These are phyloP conservation scores for Xylariaceae sp. DNA, from an alignment of 2,329 filamentous ascomycete genomes.

Conservation along the genomic window DNA sequence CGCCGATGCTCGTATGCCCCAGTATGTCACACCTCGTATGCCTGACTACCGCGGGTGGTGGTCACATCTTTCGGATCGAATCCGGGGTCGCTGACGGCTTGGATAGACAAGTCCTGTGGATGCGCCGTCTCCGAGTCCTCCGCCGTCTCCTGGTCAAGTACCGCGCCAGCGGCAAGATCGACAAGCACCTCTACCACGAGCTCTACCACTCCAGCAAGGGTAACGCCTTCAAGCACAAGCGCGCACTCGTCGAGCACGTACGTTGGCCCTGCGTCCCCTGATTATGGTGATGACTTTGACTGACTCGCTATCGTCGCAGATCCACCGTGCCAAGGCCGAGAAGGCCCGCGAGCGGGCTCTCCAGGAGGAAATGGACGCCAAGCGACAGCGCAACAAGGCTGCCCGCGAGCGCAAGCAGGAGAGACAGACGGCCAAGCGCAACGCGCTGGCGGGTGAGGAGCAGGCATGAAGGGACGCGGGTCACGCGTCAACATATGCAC, in stretches of 20 bases:
- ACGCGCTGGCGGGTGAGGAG: slow-evolving; percentile 69
- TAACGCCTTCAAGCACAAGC: slow-evolving; percentile 99
- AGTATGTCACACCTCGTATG: slow-evolving; percentile 52
- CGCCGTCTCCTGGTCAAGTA: slow-evolving; percentile 99
- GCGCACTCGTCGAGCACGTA: slow-evolving; percentile 99
- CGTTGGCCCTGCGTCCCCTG: slow-evolving; percentile 36
- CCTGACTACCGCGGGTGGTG: neutral
- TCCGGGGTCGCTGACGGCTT: slow-evolving; percentile 2
- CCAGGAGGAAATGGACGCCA: slow-evolving; percentile 99
- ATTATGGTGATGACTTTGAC: slow-evolving; percentile 1
- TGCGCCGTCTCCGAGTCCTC: slow-evolving; percentile 98
- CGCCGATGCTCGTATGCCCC: slow-evolving; percentile 97
- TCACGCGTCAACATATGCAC: slow-evolving; percentile 21
- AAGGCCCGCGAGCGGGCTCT: slow-evolving; percentile 90
- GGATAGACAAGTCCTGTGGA: slow-evolving; percentile 91
- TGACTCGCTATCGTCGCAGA: slow-evolving; percentile 54
- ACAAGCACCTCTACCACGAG: slow-evolving; percentile 99
- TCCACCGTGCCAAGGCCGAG: slow-evolving; percentile 99
- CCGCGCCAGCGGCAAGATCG: slow-evolving; percentile 99
- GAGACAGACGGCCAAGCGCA: slow-evolving; percentile 85
- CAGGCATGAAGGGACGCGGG: slow-evolving; percentile 35
- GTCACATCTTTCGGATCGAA: neutral
- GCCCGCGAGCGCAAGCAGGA: slow-evolving; percentile 97
- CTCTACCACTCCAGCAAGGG: slow-evolving; percentile 99
- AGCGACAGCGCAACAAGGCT: slow-evolving; percentile 99